These are phyloP conservation scores for Wickerhamomyces rabaulensis DNA, from an alignment of 805 yeast genomes.

Conservation along the genomic window DNA sequence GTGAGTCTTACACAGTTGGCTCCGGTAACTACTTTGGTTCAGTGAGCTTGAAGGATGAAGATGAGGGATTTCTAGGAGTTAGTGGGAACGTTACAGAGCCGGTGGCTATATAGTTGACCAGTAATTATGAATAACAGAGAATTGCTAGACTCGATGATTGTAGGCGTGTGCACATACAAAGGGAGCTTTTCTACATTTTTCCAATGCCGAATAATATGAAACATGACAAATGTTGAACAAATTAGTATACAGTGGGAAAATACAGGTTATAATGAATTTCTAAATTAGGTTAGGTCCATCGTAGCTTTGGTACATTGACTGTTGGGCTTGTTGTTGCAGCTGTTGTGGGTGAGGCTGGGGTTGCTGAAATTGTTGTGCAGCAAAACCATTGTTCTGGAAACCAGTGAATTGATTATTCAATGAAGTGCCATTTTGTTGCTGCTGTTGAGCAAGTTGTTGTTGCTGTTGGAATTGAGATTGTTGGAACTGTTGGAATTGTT, in stretches of 20 bases:
- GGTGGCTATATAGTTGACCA: too few relatives aligned
- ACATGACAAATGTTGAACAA: background rate
- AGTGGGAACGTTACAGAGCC: too few relatives aligned
- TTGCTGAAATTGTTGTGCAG: conserved; percentile 6
- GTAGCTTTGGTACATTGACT: background rate
- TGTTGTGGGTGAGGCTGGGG: background rate
- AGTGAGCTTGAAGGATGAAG: too few relatives aligned
- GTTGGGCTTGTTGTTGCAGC: background rate
- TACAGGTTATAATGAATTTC: background rate
- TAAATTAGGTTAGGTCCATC: conserved; percentile 8
- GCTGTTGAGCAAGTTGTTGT: conserved; percentile 16
- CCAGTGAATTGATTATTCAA: conserved; percentile 10
- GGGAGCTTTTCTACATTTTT: too few relatives aligned
- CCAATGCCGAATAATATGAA: too few relatives aligned
- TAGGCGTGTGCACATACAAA: too few relatives aligned
- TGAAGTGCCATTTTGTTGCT: conserved; percentile 1
- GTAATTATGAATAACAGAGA: too few relatives aligned
- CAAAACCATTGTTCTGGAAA: background rate
- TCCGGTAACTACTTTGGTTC: too few relatives aligned
- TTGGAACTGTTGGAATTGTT: conserved; percentile 14
- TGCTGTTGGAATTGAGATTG: conserved; percentile 20
- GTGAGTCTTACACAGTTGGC: too few relatives aligned
- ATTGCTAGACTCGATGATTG: too few relatives aligned
- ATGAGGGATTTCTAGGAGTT: too few relatives aligned
- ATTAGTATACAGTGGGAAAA: background rate